Evolutionary conservation across 805 yeast species (phyloP).

Genomic region (Metschnikowia lunata): DNA sequence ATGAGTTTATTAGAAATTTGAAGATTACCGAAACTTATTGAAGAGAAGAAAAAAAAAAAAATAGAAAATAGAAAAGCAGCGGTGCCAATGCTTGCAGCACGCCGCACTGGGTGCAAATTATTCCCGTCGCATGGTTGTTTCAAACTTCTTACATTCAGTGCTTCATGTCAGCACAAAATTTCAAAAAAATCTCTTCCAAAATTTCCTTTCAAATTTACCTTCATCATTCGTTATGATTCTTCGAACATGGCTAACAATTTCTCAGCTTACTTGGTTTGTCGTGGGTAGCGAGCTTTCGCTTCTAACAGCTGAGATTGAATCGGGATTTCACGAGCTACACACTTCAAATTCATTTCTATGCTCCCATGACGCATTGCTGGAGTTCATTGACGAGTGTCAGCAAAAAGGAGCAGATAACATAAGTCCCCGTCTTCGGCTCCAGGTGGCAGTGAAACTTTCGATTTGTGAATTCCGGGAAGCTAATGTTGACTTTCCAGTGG

Average conservation of each 20-base stretch:
- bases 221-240: too few species aligned
- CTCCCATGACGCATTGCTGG: slow-evolving; percentile 33
- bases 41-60: too few species aligned
- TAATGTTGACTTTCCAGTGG: slow-evolving; percentile 29
- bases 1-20: too few species aligned
- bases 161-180: too few species aligned
- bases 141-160: too few species aligned
- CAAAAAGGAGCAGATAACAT: slow-evolving; percentile 37
- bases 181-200: too few species aligned
- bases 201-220: too few species aligned
- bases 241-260: not conserved
- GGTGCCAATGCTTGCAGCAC: too few species aligned
- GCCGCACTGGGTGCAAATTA: too few species aligned
- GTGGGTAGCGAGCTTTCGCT: slow-evolving; percentile 2
- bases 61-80: too few species aligned
- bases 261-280: not conserved
- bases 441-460: slow-evolving; percentile 45
- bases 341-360: slow-evolving; percentile 8
- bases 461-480: slow-evolving; percentile 53
- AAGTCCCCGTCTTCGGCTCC: slow-evolving; percentile 27
- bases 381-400: slow-evolving; percentile 39
- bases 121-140: too few species aligned
- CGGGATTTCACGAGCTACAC: slow-evolving; percentile 2
- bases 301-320: not conserved
- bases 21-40: too few species aligned